These are phyloP conservation scores for Chytridium lagenaria DNA, from an alignment of 371 early-diverging fungal species.

Conservation along the genomic window DNA sequence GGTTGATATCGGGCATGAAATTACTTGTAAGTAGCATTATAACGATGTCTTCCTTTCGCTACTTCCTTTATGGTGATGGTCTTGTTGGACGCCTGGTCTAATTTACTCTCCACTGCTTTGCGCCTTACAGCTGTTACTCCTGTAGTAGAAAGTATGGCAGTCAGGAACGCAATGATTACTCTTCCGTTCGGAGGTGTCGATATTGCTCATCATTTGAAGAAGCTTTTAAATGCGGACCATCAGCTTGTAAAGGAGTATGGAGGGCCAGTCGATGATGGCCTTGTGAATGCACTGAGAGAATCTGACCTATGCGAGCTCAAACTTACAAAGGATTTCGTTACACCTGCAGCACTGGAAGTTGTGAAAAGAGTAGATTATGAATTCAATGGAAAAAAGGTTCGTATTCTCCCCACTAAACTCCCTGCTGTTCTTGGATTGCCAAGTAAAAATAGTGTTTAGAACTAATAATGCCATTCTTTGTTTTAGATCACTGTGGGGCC, in stretches of 20 bases:
- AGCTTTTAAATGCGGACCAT: constrained; percentile 62
- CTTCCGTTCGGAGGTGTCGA: constrained; percentile 74
- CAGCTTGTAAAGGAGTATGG: constrained; percentile 60
- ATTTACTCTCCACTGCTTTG: neutral
- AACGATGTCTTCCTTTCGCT: constrained; percentile 34
- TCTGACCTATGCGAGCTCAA: constrained; percentile 63
- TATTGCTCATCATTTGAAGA: constrained; percentile 66
- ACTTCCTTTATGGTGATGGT: too few relatives aligned
- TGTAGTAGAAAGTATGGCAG: constrained; percentile 71
- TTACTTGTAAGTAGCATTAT: constrained; percentile 57
- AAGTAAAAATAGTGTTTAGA: too few relatives aligned
- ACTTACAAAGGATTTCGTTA: constrained; percentile 10
- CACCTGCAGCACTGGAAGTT: neutral
- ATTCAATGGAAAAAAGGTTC: constrained; percentile 66
- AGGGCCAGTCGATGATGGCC: constrained; percentile 41
- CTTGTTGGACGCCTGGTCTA: constrained; percentile 25
- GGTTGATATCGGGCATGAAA: constrained; percentile 86
- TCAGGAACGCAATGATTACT: constrained; percentile 63
- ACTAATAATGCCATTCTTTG: neutral
- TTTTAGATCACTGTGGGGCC: constrained; percentile 64
- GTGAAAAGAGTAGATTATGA: constrained; percentile 58
- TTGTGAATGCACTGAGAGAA: constrained; percentile 67
- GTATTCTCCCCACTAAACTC: too few relatives aligned
- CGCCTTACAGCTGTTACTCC: constrained; percentile 65
- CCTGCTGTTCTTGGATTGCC: too few relatives aligned